Base-by-base conservation (phyloP, 805 yeast species). In the Candida jianshihensis region DNA sequence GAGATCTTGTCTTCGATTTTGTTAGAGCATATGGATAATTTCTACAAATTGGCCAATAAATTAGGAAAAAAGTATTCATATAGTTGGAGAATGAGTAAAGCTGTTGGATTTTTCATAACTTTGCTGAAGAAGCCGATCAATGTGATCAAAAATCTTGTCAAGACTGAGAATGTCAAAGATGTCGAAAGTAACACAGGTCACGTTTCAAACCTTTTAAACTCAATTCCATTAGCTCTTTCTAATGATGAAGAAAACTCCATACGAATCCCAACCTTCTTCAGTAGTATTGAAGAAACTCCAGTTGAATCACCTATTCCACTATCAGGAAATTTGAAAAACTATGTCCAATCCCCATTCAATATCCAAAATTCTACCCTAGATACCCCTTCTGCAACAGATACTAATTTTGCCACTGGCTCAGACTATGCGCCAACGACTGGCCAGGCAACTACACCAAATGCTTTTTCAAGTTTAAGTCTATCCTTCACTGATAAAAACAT, bases 1-100 rank as follows among this genome's bases (percentile, higher is more conserved):
- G 64, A 60, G 29, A 51, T 50, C 8, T 47, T 66, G 29, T 61
- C 68, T 4, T 61, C 61, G 3, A 51, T 59, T 10, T 49, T 69
- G 14, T 49, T 62, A 33, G 53, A 53, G 6, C 69, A 68, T 37
- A 63, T 67, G 66, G 64, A 62, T 25, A 49, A 54, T 14, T 73
- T 71, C 44, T 58, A 62, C 47, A 41, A 52, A 40, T 33, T 70
- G 58, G 46, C 66, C 39, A 55, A 66, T 59, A 63, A 64, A 27
- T 56, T 81, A 25, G 73, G 84, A 16, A 64, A 60, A 19, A 66
- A 75, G 43, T 81, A 78, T 50, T 76, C 75, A 39, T 78, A 78
- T 50, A 82, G 87, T 2, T 77, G 80, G 77, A 70, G 82, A 56
- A 68, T 81, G 51, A 65, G 74, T 26, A 79, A 78, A 47, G 79